Evolutionary conservation across 2,329 filamentous ascomycete genomes (phyloP), one percentile per base, ranked within the genome.

Genomic region (Moelleriella libera): DNA sequence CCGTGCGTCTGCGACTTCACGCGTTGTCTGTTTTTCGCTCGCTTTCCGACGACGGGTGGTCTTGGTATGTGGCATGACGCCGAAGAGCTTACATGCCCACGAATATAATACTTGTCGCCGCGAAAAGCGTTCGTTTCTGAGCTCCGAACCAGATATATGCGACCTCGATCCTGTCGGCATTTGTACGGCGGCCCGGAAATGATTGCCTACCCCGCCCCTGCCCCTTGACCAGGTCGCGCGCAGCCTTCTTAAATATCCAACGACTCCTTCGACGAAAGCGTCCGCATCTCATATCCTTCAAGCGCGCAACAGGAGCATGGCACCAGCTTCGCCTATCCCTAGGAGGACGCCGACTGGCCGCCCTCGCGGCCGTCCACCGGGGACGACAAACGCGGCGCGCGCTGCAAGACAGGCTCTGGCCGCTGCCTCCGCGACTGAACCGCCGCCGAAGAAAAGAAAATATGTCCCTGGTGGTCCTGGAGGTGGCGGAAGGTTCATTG

Each of bases 391-490:
- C 51, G 65, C 67, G 39, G 63, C 62, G 47, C 63, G 65, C 52
- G 63, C 64, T 29, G 64, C 64, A 40, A 61, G 67, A 50, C 61
- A 63, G 45, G 63, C 60, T 12, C 60, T 58, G 40, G 58, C 60
- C 30, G 57, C 58, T 14, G 60, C 58, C 14, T 52, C 58, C 43
- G 58, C 63, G 41, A 69, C 72, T 44, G 82, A 84, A 54, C 81
- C 82, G 30, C 80, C 83, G 10, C 72, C 72, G 1, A 88, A 88
- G 66, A 78, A 77, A 60, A 75, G 82, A 55, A 76, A 80, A 64
- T 96, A 95, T 67, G 77, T 94, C 44, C 87, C 90, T 34, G 88
- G 88, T 44, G 88, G 88, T 3, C 83, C 87, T 49, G 88, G 87
- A 40, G 88, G 88, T 43, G 88, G 88, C 49, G 88, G 88, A 21